Evolutionary conservation across 257 asterid genomes (phyloP).

Genomic region (Solanum medicagineum): DNA sequence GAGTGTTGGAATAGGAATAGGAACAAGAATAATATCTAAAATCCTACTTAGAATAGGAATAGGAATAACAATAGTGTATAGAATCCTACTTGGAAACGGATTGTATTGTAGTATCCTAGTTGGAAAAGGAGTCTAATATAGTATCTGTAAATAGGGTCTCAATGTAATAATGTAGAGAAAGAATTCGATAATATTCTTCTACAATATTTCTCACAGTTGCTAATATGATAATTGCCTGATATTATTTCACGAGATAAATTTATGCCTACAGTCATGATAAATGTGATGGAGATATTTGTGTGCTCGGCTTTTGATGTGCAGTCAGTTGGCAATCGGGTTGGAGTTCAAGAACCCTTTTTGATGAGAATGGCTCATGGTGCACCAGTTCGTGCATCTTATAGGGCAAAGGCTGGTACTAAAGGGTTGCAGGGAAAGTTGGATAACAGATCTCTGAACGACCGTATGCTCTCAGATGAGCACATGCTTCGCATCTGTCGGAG

Average conservation of each 20-base stretch:
- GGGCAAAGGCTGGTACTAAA: constrained; percentile 40
- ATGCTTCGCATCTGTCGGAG: constrained; percentile 83
- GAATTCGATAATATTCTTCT: too few species aligned
- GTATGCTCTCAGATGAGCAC: constrained; percentile 60
- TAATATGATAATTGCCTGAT: not conserved
- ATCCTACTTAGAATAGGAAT: too few species aligned
- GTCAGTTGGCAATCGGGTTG: constrained; percentile 96
- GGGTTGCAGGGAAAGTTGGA: constrained; percentile 39
- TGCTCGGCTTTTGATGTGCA: constrained; percentile 25
- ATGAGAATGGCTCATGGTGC: constrained; percentile 99
- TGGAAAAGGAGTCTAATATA: too few species aligned
- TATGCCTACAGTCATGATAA: not conserved
- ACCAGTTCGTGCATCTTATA: constrained; percentile 38
- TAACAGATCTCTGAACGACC: constrained; percentile 25
- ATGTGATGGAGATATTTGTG: not conserved
- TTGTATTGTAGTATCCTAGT: too few species aligned
- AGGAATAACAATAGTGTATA: too few species aligned
- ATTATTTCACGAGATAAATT: not conserved
- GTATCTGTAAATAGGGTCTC: too few species aligned
- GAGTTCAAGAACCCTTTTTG: constrained; percentile 88
- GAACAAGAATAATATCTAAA: too few species aligned
- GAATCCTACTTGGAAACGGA: too few species aligned
- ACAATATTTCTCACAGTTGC: not conserved
- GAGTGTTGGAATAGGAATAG: too few species aligned
- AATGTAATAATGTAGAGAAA: too few species aligned